A percentile compares a stretch with the other conserved stretches of the same genome.
Conservation (phyloP, 768 basidiomycete genomes). For the Tulasnella sp. region DNA sequence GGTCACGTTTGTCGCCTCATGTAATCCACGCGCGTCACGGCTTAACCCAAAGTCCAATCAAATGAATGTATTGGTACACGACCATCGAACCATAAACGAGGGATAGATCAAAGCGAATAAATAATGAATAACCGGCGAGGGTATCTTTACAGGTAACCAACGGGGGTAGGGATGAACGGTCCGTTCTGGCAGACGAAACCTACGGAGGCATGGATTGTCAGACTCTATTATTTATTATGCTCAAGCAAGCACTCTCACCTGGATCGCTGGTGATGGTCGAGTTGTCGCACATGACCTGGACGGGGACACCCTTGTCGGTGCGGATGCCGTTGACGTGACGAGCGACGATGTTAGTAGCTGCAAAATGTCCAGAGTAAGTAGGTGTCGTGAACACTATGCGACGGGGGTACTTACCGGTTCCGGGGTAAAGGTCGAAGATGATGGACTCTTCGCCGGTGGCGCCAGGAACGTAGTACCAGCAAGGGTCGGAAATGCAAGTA, state of each 20-base stretch:
- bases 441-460: conserved; percentile 40
- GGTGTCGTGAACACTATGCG: neutral
- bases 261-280: conserved; percentile 20
- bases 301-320: conserved; percentile 35
- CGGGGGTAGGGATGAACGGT: conserved; percentile 31
- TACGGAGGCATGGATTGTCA: conserved; percentile 34
- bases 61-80: neutral
- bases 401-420: conserved; percentile 31
- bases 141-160: conserved; percentile 18
- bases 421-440: conserved; percentile 46
- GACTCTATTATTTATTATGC: neutral
- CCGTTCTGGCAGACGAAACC: conserved; percentile 43
- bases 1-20: neutral
- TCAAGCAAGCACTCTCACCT: neutral
- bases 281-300: conserved; percentile 45
- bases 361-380: neutral
- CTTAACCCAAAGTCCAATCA: neutral
- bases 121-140: neutral
- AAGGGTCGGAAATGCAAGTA: conserved; percentile 46
- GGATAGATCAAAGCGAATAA: neutral
- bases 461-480: conserved; percentile 39
- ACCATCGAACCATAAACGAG: neutral
- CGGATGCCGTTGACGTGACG: conserved; percentile 34
- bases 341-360: conserved; percentile 40
- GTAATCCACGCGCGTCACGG: neutral